These are phyloP conservation scores for Eucalyptus polyanthemos DNA, from an alignment of 345 rosid genomes.

Conservation along the genomic window DNA sequence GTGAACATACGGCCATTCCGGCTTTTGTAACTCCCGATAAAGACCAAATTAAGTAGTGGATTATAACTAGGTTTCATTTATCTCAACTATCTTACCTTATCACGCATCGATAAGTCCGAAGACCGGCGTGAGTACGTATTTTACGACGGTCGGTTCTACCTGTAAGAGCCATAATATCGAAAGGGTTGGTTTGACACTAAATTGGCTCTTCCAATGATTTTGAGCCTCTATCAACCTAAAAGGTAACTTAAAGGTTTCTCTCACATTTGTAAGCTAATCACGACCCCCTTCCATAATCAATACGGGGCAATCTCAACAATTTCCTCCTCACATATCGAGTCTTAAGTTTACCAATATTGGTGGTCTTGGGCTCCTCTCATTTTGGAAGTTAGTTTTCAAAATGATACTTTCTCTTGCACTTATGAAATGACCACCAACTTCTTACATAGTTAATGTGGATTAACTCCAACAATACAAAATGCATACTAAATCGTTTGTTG, in stretches of 20 bases:
- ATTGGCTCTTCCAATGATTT: background rate
- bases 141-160: background rate
- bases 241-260: too few species aligned
- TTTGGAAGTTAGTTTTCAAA: background rate
- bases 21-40: background rate
- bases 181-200: background rate
- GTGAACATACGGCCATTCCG: background rate
- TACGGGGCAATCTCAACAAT: background rate
- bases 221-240: too few species aligned
- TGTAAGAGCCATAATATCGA: too few species aligned
- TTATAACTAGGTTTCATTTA: background rate
- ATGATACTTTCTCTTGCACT: too few species aligned
- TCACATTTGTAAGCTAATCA: background rate
- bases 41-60: background rate
- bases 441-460: rapidly evolving
- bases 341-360: too few species aligned
- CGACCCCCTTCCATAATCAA: rapidly evolving
- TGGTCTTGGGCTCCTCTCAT: background rate
- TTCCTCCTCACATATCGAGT: background rate
- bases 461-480: background rate
- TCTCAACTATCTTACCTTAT: background rate
- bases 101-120: background rate
- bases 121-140: background rate
- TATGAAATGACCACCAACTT: background rate
- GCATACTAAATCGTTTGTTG: background rate